phyloP scores from a whole-genome alignment of 108 stramenopile genomes.

The Asterionellopsis glacialis region DNA sequence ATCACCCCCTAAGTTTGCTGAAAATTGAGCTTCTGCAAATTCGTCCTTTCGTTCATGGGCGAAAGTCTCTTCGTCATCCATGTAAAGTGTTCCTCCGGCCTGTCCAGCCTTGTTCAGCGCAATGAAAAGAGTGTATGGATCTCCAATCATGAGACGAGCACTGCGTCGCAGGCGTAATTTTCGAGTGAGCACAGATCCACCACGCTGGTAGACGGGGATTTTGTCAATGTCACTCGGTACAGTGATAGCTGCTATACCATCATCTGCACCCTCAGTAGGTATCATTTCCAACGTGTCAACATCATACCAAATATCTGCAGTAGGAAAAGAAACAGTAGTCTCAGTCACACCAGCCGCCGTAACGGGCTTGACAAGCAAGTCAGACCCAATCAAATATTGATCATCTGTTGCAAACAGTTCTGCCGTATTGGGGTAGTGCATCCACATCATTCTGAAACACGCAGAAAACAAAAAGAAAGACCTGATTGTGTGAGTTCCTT shows the following conservation, averaged over 20 bases:
- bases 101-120: conserved; percentile 66
- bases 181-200: conserved; percentile 85
- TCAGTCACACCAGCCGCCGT: conserved; percentile 74
- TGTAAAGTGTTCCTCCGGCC: conserved; percentile 86
- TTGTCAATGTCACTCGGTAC: conserved; percentile 83
- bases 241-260: conserved; percentile 24
- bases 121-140: conserved; percentile 96
- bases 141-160: conserved; percentile 81
- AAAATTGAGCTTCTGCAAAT: conserved; percentile 59
- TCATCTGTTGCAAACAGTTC: conserved; percentile 64
- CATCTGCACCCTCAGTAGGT: conserved; percentile 28
- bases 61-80: conserved; percentile 96
- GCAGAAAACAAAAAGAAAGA: conserved; percentile 1
- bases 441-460: conserved; percentile 77
- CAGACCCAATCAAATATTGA: conserved; percentile 94
- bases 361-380: conserved; percentile 95
- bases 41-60: conserved; percentile 58
- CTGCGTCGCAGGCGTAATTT: conserved; percentile 93
- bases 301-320: conserved; percentile 80
- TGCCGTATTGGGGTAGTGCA: conserved; percentile 82
- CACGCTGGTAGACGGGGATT: conserved; percentile 90
- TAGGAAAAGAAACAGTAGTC: conserved; percentile 75
- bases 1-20: conserved; percentile 29
- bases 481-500: neutral
- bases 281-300: conserved; percentile 67